These are phyloP conservation scores for Casuarina cunninghamiana DNA, from an alignment of 306 rosid genomes.

Conservation along the genomic window DNA sequence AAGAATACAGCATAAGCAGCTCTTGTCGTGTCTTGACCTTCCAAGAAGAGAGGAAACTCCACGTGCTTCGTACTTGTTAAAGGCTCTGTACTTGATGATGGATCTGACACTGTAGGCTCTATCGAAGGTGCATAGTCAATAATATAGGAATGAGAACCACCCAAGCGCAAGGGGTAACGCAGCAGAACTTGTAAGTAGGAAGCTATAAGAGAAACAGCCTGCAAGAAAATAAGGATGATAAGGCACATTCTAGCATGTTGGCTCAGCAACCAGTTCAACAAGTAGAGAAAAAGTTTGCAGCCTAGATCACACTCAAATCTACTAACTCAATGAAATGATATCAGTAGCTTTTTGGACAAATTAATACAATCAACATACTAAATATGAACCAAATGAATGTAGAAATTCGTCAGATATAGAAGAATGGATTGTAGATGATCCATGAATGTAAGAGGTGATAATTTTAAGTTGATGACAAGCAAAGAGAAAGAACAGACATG, in stretches of 20 bases:
- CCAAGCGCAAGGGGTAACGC: conserved; percentile 81
- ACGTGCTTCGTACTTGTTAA: conserved; percentile 49
- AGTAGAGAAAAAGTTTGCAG: conserved; percentile 6
- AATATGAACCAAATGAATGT: not conserved
- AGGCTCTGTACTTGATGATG: conserved; percentile 42
- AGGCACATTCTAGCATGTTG: conserved; percentile 30
- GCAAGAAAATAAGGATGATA: conserved; percentile 42
- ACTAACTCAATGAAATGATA: conserved; percentile 5
- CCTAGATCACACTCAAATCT: conserved; percentile 16
- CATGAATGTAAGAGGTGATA: not conserved
- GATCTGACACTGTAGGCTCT: conserved; percentile 58
- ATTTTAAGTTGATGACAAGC: conserved; percentile 1
- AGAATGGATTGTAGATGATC: not conserved
- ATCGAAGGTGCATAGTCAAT: conserved; percentile 77
- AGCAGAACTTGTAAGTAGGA: conserved; percentile 84
- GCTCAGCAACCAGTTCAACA: conserved; percentile 19
- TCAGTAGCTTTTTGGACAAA: not conserved
- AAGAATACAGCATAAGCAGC: conserved; percentile 94
- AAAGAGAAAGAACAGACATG: conserved; percentile 61
- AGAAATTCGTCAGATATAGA: not conserved
- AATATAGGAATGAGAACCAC: conserved; percentile 83
- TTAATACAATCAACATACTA: not conserved
- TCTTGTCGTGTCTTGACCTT: conserved; percentile 95
- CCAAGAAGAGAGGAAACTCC: conserved; percentile 88
- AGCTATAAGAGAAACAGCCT: conserved; percentile 88